Base-by-base conservation (phyloP, 129 eudicot species). In the Glebionis coronaria region DNA sequence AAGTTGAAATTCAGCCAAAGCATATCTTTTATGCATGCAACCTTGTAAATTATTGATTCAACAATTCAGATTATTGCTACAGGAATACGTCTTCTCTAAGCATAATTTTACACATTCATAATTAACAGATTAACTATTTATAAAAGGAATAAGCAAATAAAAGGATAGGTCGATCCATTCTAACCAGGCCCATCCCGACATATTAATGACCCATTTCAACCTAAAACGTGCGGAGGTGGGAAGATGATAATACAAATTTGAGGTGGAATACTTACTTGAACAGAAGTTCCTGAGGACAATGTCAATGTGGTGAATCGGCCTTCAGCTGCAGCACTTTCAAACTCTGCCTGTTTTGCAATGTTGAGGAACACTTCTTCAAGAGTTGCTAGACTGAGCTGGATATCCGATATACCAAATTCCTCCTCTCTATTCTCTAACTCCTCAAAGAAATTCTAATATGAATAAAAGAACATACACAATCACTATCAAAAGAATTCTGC, bases 331-430 rank as follows among this genome's bases (percentile, higher is more conserved):
- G 96, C 96, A 78, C 73, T 84, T 75, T 93, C 98, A 46, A 84
- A 56, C 75, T 93, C 98, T 56, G 95, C 92, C 76, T 84, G 77
- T 68, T 75, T 86, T 56, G 96, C 96, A 47, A 93, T 88, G 79
- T 93, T 93, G 71, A 93, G 83, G 65, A 93, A 93, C 31, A 93
- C 98, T 88, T 93, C 98, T 86, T 93, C 98, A 2, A 93, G 96
- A 42, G 98, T 88, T 72, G 95, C 59, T 58, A 93, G 88, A 42
- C 98, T 88, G 10, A 88, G 83, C 68, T 93, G 98, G 65, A 93
- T 82, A 71, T 93, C 96, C 2, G 90, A 51, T 76, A 93, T 86
- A 25, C 95, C 88, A 20, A 88, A 88, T 79, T 93, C 98, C 44
- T 71, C 74, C 64, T 77, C 82, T 79, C 84, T 88, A 28, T 84